These are phyloP conservation scores for Mycena rebaudengoi DNA, from an alignment of 768 basidiomycete species.

Conservation along the genomic window DNA sequence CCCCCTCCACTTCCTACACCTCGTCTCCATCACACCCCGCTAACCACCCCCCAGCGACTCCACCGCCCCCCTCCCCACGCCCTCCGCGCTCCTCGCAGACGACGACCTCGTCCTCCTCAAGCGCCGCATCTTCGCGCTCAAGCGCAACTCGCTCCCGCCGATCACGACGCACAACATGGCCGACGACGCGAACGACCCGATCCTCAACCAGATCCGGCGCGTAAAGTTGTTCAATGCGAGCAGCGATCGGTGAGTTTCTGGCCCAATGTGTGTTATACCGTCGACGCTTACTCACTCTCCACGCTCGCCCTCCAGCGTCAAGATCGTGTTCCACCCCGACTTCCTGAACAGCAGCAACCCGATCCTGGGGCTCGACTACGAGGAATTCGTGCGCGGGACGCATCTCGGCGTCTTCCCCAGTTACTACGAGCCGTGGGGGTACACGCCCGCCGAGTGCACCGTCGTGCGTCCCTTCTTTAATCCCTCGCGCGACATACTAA, in stretches of 20 bases:
- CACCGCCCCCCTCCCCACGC: slow-evolving; percentile 80
- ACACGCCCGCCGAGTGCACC: slow-evolving; percentile 98
- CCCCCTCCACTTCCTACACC: no score
- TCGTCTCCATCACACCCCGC: neutral
- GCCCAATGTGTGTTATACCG: no score
- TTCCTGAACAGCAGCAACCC: slow-evolving; percentile 99
- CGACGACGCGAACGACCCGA: slow-evolving; percentile 91
- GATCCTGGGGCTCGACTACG: slow-evolving; percentile 96
- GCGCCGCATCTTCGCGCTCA: slow-evolving; percentile 95
- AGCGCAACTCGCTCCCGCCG: slow-evolving; percentile 93
- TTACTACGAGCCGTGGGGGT: slow-evolving; percentile 97
- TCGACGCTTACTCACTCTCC: no score
- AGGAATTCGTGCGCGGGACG: slow-evolving; percentile 98
- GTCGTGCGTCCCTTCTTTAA: slow-evolving; percentile 65
- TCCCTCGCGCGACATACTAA: slow-evolving; percentile 10
- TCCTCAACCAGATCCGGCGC: slow-evolving; percentile 73
- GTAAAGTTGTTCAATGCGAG: no score
- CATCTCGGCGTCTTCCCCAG: slow-evolving; percentile 98
- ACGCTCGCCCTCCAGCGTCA: slow-evolving; percentile 72
- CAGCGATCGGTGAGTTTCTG: no score
- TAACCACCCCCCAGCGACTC: slow-evolving; percentile 3
- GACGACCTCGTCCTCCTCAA: slow-evolving; percentile 96
- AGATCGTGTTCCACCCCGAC: slow-evolving; percentile 97
- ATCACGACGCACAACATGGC: slow-evolving; percentile 99
- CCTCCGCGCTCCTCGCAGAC: slow-evolving; percentile 78